Evolutionary conservation across 1,139 yeast genomes (phyloP).

Genomic region (Blastobotrys petasosporus): DNA sequence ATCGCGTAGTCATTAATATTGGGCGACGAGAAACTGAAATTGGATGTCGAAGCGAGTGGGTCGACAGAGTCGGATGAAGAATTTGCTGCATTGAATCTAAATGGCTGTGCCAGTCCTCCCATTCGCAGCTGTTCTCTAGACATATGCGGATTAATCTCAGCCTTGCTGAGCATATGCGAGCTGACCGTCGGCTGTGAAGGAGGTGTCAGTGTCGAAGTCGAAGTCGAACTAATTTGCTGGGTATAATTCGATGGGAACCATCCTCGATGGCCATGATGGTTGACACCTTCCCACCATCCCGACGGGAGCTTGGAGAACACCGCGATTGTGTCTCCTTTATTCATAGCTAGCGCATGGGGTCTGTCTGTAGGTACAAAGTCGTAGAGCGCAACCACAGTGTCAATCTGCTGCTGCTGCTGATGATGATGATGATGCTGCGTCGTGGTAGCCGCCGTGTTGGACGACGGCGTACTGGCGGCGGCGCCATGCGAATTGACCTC

Average conservation of each 20-base stretch:
- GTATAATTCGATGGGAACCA: slow-evolving; percentile 36
- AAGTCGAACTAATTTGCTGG: slow-evolving; percentile 15
- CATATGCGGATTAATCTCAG: no score
- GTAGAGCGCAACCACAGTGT: slow-evolving; percentile 6
- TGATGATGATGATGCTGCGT: no score
- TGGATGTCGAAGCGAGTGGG: slow-evolving; percentile 10
- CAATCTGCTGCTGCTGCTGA: slow-evolving; percentile 1
- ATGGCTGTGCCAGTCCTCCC: no score
- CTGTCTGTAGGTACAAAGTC: slow-evolving; percentile 33
- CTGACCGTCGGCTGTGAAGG: slow-evolving; percentile 1
- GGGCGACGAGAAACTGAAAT: slow-evolving; percentile 11
- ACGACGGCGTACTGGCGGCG: no score
- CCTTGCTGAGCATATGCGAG: no score
- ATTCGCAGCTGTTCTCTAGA: no score
- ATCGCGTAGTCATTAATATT: slow-evolving; percentile 13
- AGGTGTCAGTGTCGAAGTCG: slow-evolving; percentile 2
- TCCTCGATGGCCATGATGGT: slow-evolving; percentile 27
- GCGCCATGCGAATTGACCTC: no score
- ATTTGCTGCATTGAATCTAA: no score
- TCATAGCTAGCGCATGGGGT: slow-evolving; percentile 61
- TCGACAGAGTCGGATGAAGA: slow-evolving; percentile 10
- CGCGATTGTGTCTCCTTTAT: slow-evolving; percentile 52
- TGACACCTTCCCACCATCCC: slow-evolving; percentile 37
- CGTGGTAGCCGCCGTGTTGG: no score
- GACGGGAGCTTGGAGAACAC: slow-evolving; percentile 47